Conservation (phyloP, 2,329 filamentous ascomycete genomes). For the Mollisiaceae sp. region DNA sequence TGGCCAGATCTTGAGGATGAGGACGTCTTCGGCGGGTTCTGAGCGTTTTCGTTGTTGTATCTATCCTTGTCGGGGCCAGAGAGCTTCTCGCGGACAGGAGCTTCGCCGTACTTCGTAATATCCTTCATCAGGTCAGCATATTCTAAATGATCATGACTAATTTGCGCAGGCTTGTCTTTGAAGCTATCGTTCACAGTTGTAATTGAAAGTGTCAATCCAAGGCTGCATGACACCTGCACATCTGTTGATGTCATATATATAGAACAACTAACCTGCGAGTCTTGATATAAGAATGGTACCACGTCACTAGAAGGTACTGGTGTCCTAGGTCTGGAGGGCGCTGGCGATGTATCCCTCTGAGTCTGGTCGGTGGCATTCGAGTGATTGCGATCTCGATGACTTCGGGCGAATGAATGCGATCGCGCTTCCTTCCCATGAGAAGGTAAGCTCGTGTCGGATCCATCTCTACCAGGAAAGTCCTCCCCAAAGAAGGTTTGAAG, state of each 20-base stretch:
- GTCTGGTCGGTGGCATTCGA: constrained; percentile 74
- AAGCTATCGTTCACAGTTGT: not conserved
- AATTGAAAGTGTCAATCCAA: not conserved
- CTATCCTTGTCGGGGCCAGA: constrained; percentile 73
- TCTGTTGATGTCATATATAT: not conserved
- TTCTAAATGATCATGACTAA: not conserved
- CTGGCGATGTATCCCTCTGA: constrained; percentile 72
- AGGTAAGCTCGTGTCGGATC: constrained; percentile 72
- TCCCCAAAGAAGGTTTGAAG: constrained; percentile 93
- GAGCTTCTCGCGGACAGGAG: constrained; percentile 73
- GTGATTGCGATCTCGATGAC: constrained; percentile 76
- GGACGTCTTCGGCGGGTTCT: constrained; percentile 63
- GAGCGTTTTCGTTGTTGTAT: constrained; percentile 56
- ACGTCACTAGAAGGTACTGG: constrained; percentile 90
- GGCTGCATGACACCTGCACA: not conserved
- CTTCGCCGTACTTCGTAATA: constrained; percentile 77
- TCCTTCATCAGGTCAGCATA: constrained; percentile 54
- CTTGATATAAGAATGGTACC: constrained; percentile 96
- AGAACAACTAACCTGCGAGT: constrained; percentile 67
- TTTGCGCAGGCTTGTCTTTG: not conserved
- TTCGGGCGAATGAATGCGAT: constrained; percentile 62
- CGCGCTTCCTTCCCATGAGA: constrained; percentile 63
- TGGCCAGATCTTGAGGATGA: constrained; percentile 65
- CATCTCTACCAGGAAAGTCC: constrained; percentile 76
- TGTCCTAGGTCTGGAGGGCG: constrained; percentile 79